Evolutionary conservation across 2,329 filamentous ascomycete species (phyloP), one percentile per base, ranked within the genome.

Genomic region (Apiospora malaysiana): DNA sequence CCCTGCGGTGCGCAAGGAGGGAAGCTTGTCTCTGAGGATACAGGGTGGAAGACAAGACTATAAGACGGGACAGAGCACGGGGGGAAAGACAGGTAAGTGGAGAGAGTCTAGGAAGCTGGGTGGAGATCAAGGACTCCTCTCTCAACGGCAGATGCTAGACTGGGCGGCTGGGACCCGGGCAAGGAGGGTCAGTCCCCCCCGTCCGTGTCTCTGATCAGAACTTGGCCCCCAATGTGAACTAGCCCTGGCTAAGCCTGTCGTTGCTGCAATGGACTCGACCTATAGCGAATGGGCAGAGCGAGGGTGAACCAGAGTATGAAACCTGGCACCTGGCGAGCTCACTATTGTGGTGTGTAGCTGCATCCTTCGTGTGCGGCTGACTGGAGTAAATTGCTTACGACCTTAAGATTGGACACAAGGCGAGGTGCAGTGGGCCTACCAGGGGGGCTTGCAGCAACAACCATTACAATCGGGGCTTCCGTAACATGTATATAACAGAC

Each of bases 311-410:
- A 63, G 56, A 40, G 21, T n/a, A 18, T 40, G 27, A 63, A 63
- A 63, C 56, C 56, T n/a, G 56, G 32, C 56, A 63, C 56, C 56
- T n/a, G 56, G 32, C 56, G 56, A 14, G 32, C 56, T 32, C 40
- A 8, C 56, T 37, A 59, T 8, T 46, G 14, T n/a, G 18, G 56
- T 32, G 56, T 63, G 56, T 40, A 40, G 56, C 27, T 63, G 56
- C 56, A 63, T 37, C 32, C 56, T 63, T 63, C 56, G 56, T 40
- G 21, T 63, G 56, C 56, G 32, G 56, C 56, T 63, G 56, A 63
- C 32, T 40, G 9, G 32, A 63, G 56, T 23, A 63, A 63, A 40
- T 63, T 63, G 56, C 56, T 32, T n/a, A 63, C 56, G n/a, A 63
- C n/a, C 56, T 63, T 63, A 63, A 23, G 56, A 40, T 40, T 40